A percentile compares a stretch with the other conserved stretches of the same genome.
Conservation (phyloP, 148 eudicot genomes). For the Nyssa sinensis region DNA sequence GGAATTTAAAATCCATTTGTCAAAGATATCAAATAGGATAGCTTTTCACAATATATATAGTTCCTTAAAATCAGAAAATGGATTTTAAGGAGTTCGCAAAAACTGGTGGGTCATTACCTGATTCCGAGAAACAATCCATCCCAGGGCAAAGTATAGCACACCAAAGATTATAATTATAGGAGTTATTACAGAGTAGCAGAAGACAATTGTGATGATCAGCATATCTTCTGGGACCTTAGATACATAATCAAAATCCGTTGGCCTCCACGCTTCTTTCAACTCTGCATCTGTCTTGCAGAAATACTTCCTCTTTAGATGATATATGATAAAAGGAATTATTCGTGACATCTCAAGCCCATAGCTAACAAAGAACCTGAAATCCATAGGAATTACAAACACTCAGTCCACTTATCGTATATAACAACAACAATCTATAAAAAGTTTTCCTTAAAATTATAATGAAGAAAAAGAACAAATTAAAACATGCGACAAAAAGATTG, state of each 20-base stretch:
- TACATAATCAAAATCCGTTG: conserved; percentile 68
- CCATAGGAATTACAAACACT: conserved; percentile 1
- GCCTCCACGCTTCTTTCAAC: conserved; percentile 78
- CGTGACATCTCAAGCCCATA: conserved; percentile 85
- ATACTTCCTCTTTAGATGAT: conserved; percentile 69
- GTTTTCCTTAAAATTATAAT: too few relatives aligned
- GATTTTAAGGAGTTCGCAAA: too few relatives aligned
- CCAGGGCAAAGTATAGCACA: conserved; percentile 73
- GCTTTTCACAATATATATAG: background rate
- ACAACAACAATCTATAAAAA: too few relatives aligned
- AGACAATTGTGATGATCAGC: conserved; percentile 66
- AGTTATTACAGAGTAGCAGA: conserved; percentile 80
- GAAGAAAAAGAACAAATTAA: background rate
- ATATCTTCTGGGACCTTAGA: conserved; percentile 76
- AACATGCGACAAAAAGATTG: too few relatives aligned
- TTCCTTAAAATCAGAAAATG: background rate
- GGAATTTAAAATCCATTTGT: background rate
- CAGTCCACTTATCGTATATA: background rate
- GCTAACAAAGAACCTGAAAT: conserved; percentile 72
- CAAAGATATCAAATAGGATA: background rate
- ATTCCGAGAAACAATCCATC: conserved; percentile 83
- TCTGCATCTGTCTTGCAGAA: conserved; percentile 83
- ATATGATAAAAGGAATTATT: conserved; percentile 67
- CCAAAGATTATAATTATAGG: conserved; percentile 90
- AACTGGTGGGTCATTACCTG: conserved; percentile 50